phyloP scores from a whole-genome alignment of 2,329 filamentous ascomycete species.

The Colletotrichum eremochloae region DNA sequence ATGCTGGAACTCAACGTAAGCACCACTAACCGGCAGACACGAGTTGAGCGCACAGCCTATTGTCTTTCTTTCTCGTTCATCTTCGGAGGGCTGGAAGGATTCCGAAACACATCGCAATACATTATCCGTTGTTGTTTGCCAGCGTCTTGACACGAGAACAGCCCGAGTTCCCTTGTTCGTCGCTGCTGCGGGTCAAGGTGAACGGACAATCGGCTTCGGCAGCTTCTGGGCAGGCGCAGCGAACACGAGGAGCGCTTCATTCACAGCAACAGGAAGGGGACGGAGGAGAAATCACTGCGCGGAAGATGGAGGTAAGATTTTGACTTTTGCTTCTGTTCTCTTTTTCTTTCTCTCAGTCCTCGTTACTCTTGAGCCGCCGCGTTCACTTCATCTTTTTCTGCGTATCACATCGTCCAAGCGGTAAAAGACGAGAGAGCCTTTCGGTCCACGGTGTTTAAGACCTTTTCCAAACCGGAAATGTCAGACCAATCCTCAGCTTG shows the following conservation, averaged over 20 bases:
- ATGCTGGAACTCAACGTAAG: constrained; percentile 14
- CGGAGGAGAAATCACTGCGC: background rate
- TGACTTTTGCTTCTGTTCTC: constrained; percentile 14
- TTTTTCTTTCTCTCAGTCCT: too few species aligned
- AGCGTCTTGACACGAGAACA: background rate
- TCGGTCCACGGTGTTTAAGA: background rate
- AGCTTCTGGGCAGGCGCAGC: constrained; percentile 9
- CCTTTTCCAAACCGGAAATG: background rate
- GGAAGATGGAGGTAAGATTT: constrained; percentile 37
- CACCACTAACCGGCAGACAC: background rate
- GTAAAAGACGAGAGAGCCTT: background rate
- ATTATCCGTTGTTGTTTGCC: background rate
- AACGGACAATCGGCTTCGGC: constrained; percentile 1
- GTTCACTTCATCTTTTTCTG: background rate
- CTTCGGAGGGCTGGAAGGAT: background rate
- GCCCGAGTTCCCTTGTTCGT: constrained; percentile 1
- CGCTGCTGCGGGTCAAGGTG: constrained; percentile 5
- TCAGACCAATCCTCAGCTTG: background rate
- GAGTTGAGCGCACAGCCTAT: background rate
- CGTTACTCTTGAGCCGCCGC: background rate
- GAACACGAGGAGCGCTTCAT: background rate
- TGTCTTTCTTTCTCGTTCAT: background rate
- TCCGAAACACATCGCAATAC: background rate
- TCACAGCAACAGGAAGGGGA: background rate
- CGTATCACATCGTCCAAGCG: background rate